These are phyloP conservation scores for Euphorbia peplus DNA, from an alignment of 345 rosid genomes.

Conservation along the genomic window DNA sequence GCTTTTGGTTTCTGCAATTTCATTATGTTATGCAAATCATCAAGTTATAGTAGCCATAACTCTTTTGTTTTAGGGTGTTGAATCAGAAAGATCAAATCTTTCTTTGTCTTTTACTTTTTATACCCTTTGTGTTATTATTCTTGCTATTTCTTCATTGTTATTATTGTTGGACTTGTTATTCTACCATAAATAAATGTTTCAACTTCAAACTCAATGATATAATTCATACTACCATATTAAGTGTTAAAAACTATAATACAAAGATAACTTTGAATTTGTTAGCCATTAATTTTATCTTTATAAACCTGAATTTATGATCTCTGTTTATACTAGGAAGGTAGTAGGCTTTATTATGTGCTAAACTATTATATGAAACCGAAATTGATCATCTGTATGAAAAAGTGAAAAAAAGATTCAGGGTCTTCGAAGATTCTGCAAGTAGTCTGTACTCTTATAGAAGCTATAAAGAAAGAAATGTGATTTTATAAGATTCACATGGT, in stretches of 20 bases:
- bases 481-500: background rate
- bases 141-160: no score
- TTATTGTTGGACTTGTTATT: no score
- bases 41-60: background rate
- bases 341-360: background rate
- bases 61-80: background rate
- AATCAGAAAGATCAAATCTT: background rate
- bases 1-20: background rate
- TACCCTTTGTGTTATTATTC: no score
- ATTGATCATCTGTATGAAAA: no score
- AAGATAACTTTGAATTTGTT: no score
- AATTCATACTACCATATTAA: no score
- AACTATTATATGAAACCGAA: background rate
- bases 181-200: no score
- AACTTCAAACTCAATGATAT: background rate
- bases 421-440: no score
- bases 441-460: background rate
- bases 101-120: background rate
- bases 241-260: background rate
- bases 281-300: no score
- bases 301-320: background rate
- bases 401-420: no score
- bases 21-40: background rate
- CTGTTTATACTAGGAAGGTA: background rate
- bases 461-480: background rate